Evolutionary conservation across 139 green algal genomes (phyloP).

Genomic region (Nannochloris sp.): DNA sequence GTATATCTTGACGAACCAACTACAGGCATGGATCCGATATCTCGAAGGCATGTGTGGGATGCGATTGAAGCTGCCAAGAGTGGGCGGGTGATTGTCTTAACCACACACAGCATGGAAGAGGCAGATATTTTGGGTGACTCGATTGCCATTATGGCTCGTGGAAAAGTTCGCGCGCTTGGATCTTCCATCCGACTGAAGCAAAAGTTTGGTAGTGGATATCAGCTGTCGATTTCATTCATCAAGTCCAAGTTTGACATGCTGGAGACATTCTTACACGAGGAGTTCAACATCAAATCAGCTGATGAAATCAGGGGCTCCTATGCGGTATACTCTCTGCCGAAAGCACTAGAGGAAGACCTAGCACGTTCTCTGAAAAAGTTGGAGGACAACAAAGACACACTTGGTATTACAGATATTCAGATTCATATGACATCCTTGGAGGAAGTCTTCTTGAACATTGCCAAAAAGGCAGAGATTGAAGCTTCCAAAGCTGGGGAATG

Average conservation of each 20-base stretch:
- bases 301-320: conserved; percentile 49
- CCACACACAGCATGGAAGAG: conserved; percentile 96
- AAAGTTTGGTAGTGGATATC: conserved; percentile 76
- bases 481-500: conserved; percentile 32
- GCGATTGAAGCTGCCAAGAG: conserved; percentile 70
- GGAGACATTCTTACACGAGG: background rate
- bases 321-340: conserved; percentile 56
- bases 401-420: conserved; percentile 63
- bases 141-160: conserved; percentile 89
- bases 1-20: conserved; percentile 94
- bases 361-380: conserved; percentile 47
- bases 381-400: conserved; percentile 29
- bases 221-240: conserved; percentile 19
- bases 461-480: conserved; percentile 54
- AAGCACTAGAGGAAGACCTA: conserved; percentile 37
- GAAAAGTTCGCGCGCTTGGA: conserved; percentile 71
- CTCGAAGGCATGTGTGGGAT: conserved; percentile 84
- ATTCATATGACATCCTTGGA: conserved; percentile 53
- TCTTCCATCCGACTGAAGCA: conserved; percentile 80
- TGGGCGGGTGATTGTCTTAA: conserved; percentile 78
- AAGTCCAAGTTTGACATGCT: conserved; percentile 8
- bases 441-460: conserved; percentile 77
- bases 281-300: conserved; percentile 37
- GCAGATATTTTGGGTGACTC: conserved; percentile 87
- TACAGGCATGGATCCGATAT: conserved; percentile 84